Evolutionary conservation across 1,139 yeast species (phyloP), one percentile per base, ranked within the genome.

Genomic region (Pichia kudriavzevii): DNA sequence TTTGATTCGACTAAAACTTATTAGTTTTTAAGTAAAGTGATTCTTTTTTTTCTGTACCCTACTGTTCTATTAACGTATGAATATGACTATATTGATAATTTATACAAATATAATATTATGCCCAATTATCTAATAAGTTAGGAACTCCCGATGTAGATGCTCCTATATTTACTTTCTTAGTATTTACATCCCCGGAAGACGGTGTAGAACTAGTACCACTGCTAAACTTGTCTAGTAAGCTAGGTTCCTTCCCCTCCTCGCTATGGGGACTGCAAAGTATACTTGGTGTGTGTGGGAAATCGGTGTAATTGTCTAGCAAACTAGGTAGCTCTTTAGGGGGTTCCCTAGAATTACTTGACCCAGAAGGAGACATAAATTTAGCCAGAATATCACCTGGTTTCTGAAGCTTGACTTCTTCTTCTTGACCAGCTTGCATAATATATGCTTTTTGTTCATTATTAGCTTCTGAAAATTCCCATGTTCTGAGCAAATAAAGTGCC

Each of bases 381-480:
- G 46, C 39, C 11, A 42, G 30, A 26, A 42, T 42, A 33, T 44
- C 47, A 21, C 45, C 47, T 2, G 45, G 44, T 14, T 29, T 28
- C 13, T 33, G 40, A n/a, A n/a, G n/a, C 12, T 44, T 26, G 13
- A 5, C 10, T 29, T 30, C 28, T 3, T 15, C 10, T 9, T 15
- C 18, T 9, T 19, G 14, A 9, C 18, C 26, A 19, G 3, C 26
- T 20, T 24, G 9, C 20, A 10, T 16, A 19, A 25, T 19, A 9
- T n/a, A 2, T 12, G 22, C 32, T 17, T 16, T 12, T 17, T 15
- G 18, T 22, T 34, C 13, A 4, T 6, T 9, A 8, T 19, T 17
- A 5, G 12, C 24, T 9, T 31, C 22, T 5, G 66, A 57, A 50
- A 87, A 88, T 22, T 61, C 60, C 96, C 96, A 88, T 40, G 72